A percentile compares a stretch with the other conserved stretches of the same genome.
phyloP scores from a whole-genome alignment of 2,329 filamentous ascomycete species.

The Xylaria sp. region DNA sequence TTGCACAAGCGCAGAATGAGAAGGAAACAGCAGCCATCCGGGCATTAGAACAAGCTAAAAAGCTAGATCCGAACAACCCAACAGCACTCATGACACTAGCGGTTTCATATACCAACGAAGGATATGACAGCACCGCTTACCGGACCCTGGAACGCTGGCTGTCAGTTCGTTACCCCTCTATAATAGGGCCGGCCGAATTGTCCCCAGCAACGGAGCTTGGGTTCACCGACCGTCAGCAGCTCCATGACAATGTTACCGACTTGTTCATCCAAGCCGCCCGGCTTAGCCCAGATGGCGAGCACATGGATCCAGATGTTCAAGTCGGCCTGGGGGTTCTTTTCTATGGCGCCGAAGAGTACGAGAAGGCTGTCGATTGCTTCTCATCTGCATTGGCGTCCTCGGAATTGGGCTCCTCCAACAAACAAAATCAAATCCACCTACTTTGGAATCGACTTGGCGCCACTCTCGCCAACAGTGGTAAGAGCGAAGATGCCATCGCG shows the following conservation, averaged over 20 bases:
- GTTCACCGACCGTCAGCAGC: constrained; percentile 89
- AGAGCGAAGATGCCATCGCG: constrained; percentile 94
- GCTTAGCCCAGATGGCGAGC: constrained; percentile 87
- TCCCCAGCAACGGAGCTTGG: constrained; percentile 85
- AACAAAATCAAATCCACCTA: constrained; percentile 86
- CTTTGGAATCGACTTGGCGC: constrained; percentile 98
- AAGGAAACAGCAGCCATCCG: constrained; percentile 97
- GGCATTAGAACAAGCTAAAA: constrained; percentile 89
- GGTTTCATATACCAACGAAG: constrained; percentile 98
- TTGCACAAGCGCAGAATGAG: constrained; percentile 96
- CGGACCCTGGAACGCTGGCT: constrained; percentile 96
- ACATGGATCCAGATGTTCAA: constrained; percentile 98
- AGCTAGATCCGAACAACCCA: constrained; percentile 86
- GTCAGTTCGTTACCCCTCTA: constrained; percentile 89
- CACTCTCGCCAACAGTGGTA: constrained; percentile 93
- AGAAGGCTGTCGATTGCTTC: constrained; percentile 99
- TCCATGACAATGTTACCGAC: constrained; percentile 90
- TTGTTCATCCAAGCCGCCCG: constrained; percentile 94
- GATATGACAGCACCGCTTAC: constrained; percentile 97
- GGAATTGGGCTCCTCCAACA: constrained; percentile 85
- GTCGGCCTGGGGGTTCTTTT: constrained; percentile 96
- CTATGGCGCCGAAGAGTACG: constrained; percentile 97
- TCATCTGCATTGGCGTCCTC: constrained; percentile 87
- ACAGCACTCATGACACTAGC: constrained; percentile 93
- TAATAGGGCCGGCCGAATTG: constrained; percentile 78